Percentiles rank a stretch among this genome's conserved stretches.
Conservation (phyloP, 2,329 filamentous ascomycete species). For the Fusarium sp. region DNA sequence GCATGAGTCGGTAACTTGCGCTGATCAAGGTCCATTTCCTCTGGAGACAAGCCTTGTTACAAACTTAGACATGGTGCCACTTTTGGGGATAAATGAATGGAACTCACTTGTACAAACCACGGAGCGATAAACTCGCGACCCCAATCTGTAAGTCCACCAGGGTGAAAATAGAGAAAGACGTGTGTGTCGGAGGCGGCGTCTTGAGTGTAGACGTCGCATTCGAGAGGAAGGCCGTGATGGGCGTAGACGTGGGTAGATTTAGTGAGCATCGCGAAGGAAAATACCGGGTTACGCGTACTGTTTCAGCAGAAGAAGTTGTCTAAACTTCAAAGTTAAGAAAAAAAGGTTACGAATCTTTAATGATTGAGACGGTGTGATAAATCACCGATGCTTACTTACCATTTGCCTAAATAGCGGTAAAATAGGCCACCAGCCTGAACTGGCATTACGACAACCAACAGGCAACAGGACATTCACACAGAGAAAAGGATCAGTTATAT, state of each 20-base stretch:
- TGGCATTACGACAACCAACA: background rate
- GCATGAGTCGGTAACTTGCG: slow-evolving; percentile 49
- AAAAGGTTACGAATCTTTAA: background rate
- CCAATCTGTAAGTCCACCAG: slow-evolving; percentile 48
- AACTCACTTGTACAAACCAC: slow-evolving; percentile 49
- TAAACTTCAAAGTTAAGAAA: background rate
- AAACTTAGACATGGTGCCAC: background rate
- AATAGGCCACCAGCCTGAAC: background rate
- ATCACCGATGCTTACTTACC: background rate
- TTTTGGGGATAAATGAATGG: background rate
- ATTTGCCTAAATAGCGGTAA: slow-evolving; percentile 1
- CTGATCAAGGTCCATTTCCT: slow-evolving; percentile 50
- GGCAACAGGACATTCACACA: background rate
- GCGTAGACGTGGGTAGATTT: slow-evolving; percentile 45
- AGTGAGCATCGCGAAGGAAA: slow-evolving; percentile 34
- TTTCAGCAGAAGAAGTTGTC: background rate
- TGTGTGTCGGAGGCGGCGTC: slow-evolving; percentile 38
- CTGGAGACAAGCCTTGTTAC: slow-evolving; percentile 41
- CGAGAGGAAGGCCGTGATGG: slow-evolving; percentile 45
- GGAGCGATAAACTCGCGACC: slow-evolving; percentile 46
- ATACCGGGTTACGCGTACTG: background rate
- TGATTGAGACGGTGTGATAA: background rate
- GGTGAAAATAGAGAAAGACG: slow-evolving; percentile 52
- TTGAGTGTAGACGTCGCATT: slow-evolving; percentile 49
- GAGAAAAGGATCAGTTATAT: background rate